These are phyloP conservation scores for Trichoderma asperellum DNA, from an alignment of 2,329 filamentous ascomycete species.

Conservation along the genomic window DNA sequence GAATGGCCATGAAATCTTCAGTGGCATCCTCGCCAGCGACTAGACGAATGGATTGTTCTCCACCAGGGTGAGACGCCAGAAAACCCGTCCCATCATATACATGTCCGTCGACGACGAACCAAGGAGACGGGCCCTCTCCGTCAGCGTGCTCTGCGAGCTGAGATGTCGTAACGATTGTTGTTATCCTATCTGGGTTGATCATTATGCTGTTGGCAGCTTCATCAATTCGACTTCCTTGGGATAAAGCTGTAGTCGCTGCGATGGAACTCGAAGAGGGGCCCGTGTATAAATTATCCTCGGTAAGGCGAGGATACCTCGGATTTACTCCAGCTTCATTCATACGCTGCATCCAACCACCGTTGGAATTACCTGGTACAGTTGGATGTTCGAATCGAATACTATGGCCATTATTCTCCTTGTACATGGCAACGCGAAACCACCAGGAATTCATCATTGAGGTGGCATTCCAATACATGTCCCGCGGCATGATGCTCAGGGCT, in stretches of 20 bases:
- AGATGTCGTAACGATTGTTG: conserved; percentile 2
- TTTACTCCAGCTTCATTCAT: conserved; percentile 84
- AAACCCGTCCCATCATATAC: conserved; percentile 87
- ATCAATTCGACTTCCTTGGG: conserved; percentile 31
- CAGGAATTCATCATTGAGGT: conserved; percentile 98
- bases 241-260: conserved; percentile 36
- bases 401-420: conserved; percentile 57
- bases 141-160: conserved; percentile 43
- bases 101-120: conserved; percentile 87
- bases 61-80: conserved; percentile 46
- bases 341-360: conserved; percentile 91
- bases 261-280: conserved; percentile 51
- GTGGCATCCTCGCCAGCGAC: conserved; percentile 87
- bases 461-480: conserved; percentile 96
- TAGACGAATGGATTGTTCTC: conserved; percentile 60
- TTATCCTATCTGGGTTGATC: not conserved
- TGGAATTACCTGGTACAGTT: conserved; percentile 75
- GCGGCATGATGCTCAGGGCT: conserved; percentile 79
- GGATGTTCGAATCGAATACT: conserved; percentile 82
- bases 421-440: conserved; percentile 73
- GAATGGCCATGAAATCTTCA: conserved; percentile 78
- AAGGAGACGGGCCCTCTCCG: conserved; percentile 63
- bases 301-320: conserved; percentile 58
- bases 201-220: not conserved
- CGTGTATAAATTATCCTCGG: conserved; percentile 60